Conservation (phyloP, 176 grass and related monocot species). For the Themeda triandra region DNA sequence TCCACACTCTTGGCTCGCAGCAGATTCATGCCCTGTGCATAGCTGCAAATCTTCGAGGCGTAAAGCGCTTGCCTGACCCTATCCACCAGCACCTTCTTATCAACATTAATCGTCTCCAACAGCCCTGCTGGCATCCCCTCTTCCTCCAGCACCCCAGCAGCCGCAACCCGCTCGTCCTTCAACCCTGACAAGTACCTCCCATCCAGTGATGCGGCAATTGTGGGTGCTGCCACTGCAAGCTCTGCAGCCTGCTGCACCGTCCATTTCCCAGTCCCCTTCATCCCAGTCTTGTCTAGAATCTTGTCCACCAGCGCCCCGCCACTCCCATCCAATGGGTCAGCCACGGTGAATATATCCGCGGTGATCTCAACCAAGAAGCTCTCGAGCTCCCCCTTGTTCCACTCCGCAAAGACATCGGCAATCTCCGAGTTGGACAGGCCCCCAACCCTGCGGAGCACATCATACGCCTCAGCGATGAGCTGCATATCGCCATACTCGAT, state of each 20-base stretch:
- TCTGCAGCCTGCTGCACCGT: conserved; percentile 86
- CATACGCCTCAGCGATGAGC: conserved; percentile 77
- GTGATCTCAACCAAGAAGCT: conserved; percentile 92
- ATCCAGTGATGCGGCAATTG: conserved; percentile 60
- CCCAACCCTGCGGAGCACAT: conserved; percentile 58
- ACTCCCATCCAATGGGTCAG: conserved; percentile 34
- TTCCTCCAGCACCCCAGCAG: conserved; percentile 49
- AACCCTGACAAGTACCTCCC: conserved; percentile 76
- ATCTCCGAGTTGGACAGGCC: conserved; percentile 61
- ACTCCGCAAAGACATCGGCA: conserved; percentile 61
- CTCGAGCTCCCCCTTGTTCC: conserved; percentile 83
- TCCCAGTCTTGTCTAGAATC: conserved; percentile 92
- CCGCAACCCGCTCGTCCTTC: conserved; percentile 87
- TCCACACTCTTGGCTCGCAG: conserved; percentile 73
- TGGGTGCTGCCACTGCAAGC: conserved; percentile 66
- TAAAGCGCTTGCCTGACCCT: conserved; percentile 77
- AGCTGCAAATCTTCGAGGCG: conserved; percentile 90
- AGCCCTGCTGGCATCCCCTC: conserved; percentile 64
- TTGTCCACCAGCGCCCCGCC: conserved; percentile 56
- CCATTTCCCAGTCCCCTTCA: conserved; percentile 97
- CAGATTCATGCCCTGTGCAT: conserved; percentile 98
- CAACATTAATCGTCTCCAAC: conserved; percentile 31
- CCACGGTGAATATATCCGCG: conserved; percentile 58
- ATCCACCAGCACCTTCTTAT: conserved; percentile 73
- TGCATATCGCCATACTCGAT: conserved; percentile 95